phyloP scores from a whole-genome alignment of 2,329 filamentous ascomycete species.

The Knufia fluminis region DNA sequence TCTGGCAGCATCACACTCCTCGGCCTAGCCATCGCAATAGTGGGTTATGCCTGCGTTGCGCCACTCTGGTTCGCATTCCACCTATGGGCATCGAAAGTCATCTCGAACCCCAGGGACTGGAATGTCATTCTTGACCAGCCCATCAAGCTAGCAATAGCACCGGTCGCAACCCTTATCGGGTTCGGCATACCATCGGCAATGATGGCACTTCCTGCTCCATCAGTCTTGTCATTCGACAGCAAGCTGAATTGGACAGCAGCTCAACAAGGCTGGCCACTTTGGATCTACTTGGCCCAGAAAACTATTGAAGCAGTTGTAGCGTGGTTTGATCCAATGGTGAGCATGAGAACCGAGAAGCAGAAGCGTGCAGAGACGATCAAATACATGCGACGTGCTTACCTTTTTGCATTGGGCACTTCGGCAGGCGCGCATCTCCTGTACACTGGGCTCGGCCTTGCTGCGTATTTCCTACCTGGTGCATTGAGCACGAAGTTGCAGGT shows the following conservation, averaged over 20 bases:
- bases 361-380: conserved; percentile 25
- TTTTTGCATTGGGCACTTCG: conserved; percentile 33
- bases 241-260: conserved; percentile 42
- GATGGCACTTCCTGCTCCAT: conserved; percentile 37
- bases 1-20: conserved; percentile 28
- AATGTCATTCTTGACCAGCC: conserved; percentile 26
- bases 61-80: conserved; percentile 38
- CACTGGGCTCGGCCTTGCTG: conserved; percentile 33
- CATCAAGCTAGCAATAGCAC: conserved; percentile 30
- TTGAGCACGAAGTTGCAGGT: conserved; percentile 27
- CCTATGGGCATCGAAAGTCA: conserved; percentile 35
- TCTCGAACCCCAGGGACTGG: conserved; percentile 27
- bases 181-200: conserved; percentile 38
- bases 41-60: conserved; percentile 36
- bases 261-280: conserved; percentile 45
- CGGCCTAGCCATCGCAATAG: conserved; percentile 34
- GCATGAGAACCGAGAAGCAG: conserved; percentile 15
- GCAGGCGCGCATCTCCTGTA: conserved; percentile 34
- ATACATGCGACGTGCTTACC: conserved; percentile 32
- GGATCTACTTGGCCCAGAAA: conserved; percentile 34
- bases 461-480: conserved; percentile 29
- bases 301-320: conserved; percentile 24
- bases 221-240: conserved; percentile 29
- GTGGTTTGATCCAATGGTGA: conserved; percentile 23
- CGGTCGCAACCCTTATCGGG: conserved; percentile 34